phyloP scores from a whole-genome alignment of 106 monocot species.

The Chionographis japonica region DNA sequence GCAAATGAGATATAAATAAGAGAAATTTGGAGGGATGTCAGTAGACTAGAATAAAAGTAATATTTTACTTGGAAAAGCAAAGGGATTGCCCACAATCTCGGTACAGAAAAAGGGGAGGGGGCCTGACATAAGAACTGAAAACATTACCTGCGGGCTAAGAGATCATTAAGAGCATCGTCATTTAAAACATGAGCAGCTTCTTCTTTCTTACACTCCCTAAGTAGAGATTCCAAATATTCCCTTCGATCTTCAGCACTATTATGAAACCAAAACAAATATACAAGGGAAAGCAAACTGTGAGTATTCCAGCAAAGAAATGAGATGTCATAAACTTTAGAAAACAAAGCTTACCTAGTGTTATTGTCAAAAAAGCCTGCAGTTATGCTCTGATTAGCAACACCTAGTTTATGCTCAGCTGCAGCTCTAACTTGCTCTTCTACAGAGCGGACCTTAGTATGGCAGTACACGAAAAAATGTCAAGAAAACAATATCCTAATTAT shows the following conservation, averaged over 20 bases:
- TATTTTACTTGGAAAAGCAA: no score
- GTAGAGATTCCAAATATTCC: conserved; percentile 94
- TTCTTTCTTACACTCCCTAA: conserved; percentile 97
- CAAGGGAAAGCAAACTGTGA: neutral
- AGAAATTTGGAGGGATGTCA: neutral
- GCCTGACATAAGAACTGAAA: neutral
- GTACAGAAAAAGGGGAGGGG: neutral
- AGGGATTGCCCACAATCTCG: no score
- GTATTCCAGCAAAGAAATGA: neutral
- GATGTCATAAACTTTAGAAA: neutral
- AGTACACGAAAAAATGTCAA: neutral
- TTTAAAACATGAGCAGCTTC: conserved; percentile 92
- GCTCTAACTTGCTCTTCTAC: conserved; percentile 99
- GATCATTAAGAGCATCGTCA: conserved; percentile 96
- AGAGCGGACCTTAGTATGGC: conserved; percentile 52
- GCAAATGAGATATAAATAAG: conserved; percentile 3
- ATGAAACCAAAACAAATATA: conserved; percentile 5
- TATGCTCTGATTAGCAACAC: conserved; percentile 99
- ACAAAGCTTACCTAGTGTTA: conserved; percentile 69
- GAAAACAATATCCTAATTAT: neutral
- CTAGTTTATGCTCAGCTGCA: conserved; percentile 98
- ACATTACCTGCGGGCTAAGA: conserved; percentile 82
- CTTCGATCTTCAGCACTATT: conserved; percentile 97
- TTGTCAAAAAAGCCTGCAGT: conserved; percentile 99
- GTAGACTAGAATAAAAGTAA: neutral